Percentiles rank a stretch among this genome's conserved stretches.
Conservation (phyloP, 306 rosid species). For the Castanospermum australe region DNA sequence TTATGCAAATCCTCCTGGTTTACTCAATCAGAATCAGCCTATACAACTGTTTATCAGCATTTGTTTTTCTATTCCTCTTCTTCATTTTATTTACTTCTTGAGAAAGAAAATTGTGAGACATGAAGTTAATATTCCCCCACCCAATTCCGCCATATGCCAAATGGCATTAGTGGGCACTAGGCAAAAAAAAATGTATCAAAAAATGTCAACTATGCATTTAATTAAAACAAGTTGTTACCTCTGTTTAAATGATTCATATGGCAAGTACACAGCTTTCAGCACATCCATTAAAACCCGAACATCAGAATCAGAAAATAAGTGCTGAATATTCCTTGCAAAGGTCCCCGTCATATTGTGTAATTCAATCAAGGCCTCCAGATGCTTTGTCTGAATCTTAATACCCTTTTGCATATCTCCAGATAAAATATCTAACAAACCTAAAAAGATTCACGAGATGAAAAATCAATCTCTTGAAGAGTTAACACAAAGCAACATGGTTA, state of each 20-base stretch:
- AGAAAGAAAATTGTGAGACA: slow-evolving; percentile 4
- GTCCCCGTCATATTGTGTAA: slow-evolving; percentile 90
- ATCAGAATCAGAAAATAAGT: slow-evolving; percentile 87
- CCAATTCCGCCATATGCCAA: slow-evolving; percentile 5
- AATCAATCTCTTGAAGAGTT: slow-evolving; percentile 5
- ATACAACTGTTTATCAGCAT: background rate
- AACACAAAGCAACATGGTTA: slow-evolving; percentile 8
- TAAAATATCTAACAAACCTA: slow-evolving; percentile 85
- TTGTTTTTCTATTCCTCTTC: background rate
- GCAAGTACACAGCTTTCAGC: slow-evolving; percentile 77
- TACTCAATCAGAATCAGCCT: too few species aligned
- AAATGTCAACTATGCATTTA: background rate
- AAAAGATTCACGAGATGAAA: slow-evolving; percentile 29
- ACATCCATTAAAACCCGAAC: slow-evolving; percentile 69
- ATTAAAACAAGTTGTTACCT: slow-evolving; percentile 51
- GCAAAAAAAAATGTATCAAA: background rate
- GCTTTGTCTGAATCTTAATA: slow-evolving; percentile 86
- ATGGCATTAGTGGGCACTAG: background rate
- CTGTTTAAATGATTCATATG: slow-evolving; percentile 89
- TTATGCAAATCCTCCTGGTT: too few species aligned
- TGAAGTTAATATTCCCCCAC: slow-evolving; percentile 8
- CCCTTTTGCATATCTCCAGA: slow-evolving; percentile 99
- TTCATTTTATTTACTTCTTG: background rate
- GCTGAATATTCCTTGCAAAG: slow-evolving; percentile 94
- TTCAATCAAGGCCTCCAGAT: slow-evolving; percentile 86